Evolutionary conservation across 345 rosid species (phyloP), one percentile per base, ranked within the genome.

Genomic region (Mangifera indica): DNA sequence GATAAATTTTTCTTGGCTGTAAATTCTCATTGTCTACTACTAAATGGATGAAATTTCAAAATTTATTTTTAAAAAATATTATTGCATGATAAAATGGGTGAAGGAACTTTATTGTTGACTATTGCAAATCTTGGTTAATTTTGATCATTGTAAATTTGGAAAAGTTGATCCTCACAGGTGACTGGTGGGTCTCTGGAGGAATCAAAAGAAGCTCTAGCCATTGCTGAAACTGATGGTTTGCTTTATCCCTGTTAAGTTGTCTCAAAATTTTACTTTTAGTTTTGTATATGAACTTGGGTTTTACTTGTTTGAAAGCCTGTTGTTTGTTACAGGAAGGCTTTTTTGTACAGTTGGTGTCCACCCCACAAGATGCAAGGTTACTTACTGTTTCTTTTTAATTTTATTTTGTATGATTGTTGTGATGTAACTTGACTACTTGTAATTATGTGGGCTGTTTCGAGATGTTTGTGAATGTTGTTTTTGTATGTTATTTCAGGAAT

Each of bases 271-370:
- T 63, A 22, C 69, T 22, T 44, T 54, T 32, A 24, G n/a, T 59
- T 26, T 7, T 69, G 40, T 57, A 44, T 62, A 29, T 56, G 10
- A 48, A 53, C 32, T 18, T 24, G 61, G 34, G 22, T 59, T 59
- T 64, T 45, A 14, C 29, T 49, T 42, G 63, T 72, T 60, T 76
- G 73, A 63, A 20, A 54, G 20, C 15, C 71, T 45, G 56, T 49
- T 67, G 32, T 72, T 67, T 77, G 60, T 53, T 67, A 20, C 84
- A 94, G 98, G 93, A 21, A 87, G 99, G 84, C 88, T 92, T 63
- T 95, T 89, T 57, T 92, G 98, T 61, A 92, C 99, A 0, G 96
- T 95, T 40, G 98, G 99, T 0, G 98, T 92, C 64, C 99, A 95
- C 81, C 99, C 97, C 3, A 95, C 98, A n/a, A 88, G 98, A 79